Base-by-base conservation (phyloP, 495 filamentous ascomycete genomes). In the Xylaria longipes region DNA sequence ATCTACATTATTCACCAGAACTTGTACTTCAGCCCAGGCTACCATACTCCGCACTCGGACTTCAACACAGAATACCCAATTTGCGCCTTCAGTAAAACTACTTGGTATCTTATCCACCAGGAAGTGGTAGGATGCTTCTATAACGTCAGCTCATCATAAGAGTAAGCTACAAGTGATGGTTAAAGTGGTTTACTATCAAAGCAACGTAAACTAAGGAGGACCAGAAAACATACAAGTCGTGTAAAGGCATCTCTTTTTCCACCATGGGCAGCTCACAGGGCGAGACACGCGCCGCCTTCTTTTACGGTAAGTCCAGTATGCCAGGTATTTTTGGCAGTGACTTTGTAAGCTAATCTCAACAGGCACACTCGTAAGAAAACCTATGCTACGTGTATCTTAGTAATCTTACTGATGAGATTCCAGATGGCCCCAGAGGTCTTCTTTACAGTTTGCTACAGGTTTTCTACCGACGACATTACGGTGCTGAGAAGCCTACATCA, bases 381-480 rank as follows among this genome's bases (percentile, higher is more conserved):
- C 54, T 31, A 46, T 43, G 20, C 29, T 17, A 7, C 17, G 46
- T 33, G 3, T 60, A 29, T 48, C 29, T 4, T 41, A 20, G 56
- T 68, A 8, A n/a, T 12, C 25, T 17, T 75, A 50, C 70, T 78
- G 31, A 86, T 78, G 82, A 70, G 85, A 84, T 31, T 77, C 7
- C 56, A 94, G 80, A 97, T 97, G 93, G 91, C 90, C 3, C 89
- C 91, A 11, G 87, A 90, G 74, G 90, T 97, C 60, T 92, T 97
- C 72, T 89, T 91, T 82, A 90, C 91, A 22, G 94, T 97, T 37
- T 91, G 92, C 82, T 92, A 95, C 83, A 87, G 91, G 80, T 52
- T 31, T 39, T 66, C 76, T n/a, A 73, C 72, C 9, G 65, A 83
- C 73, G 52, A 76, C 79, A 60, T 80, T 71, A 37, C 90, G 82